phyloP scores from a whole-genome alignment of 331 rosid species.

The Pyrus hybrid region DNA sequence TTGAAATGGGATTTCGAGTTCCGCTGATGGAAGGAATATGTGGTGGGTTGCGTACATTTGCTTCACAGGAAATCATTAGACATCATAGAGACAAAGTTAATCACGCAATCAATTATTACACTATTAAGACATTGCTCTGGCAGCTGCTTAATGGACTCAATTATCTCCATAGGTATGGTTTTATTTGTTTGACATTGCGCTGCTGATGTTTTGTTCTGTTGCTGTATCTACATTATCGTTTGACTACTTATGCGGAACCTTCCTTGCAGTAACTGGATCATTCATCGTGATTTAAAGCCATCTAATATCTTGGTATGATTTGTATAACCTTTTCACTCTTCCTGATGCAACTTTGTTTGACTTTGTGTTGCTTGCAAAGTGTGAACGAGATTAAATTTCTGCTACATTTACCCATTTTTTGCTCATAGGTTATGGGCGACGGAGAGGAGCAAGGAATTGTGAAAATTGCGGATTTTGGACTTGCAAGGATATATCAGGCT shows the following conservation, averaged over 20 bases:
- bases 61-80: slow-evolving; percentile 76
- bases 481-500: slow-evolving; percentile 94
- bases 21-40: neutral
- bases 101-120: slow-evolving; percentile 66
- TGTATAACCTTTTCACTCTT: neutral
- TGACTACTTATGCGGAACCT: slow-evolving; percentile 9
- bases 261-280: slow-evolving; percentile 81
- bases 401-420: slow-evolving; percentile 9
- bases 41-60: neutral
- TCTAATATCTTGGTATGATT: slow-evolving; percentile 86
- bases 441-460: slow-evolving; percentile 88
- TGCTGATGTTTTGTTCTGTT: slow-evolving; percentile 13
- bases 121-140: slow-evolving; percentile 86
- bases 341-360: neutral
- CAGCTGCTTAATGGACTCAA: slow-evolving; percentile 93
- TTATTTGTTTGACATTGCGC: neutral
- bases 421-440: slow-evolving; percentile 86
- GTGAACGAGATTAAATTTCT: neutral
- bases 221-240: neutral
- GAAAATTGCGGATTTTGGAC: slow-evolving; percentile 98
- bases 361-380: neutral
- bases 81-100: slow-evolving; percentile 97
- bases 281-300: slow-evolving; percentile 95
- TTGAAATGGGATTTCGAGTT: too few relatives aligned
- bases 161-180: slow-evolving; percentile 72